Evolutionary conservation across 2,329 filamentous ascomycete genomes (phyloP), one percentile per base, ranked within the genome.

Genomic region (Talaromyces sp.): DNA sequence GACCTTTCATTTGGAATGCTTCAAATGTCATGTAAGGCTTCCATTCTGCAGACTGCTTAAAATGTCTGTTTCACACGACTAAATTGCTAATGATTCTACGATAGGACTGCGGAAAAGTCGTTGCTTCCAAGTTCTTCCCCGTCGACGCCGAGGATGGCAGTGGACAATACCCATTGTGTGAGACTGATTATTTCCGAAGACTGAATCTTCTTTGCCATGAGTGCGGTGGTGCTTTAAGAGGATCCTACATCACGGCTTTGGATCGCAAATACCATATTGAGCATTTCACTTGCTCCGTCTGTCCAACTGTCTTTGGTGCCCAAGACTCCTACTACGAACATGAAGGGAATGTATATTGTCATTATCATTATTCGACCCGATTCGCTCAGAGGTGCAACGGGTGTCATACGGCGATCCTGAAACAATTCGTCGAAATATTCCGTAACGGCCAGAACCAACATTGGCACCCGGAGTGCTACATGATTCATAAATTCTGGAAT

Each of bases 401-500:
- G 63, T 99, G 94, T 69, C 91, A 96, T 69, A 97, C 93, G 2
- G 91, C 94, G 54, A 99, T 99, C 63, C 80, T 99, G 43, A 99
- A 99, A 77, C 94, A 99, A 73, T 99, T 99, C 72, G 94, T 99
- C 61, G 94, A 99, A 74, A 97, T 99, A 61, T 99, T 92, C 75
- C 88, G 94, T 66, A 97, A 97, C 73, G 93, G 93, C 1, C 89
- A 96, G 71, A 97, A 97, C 70, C 94, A 99, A 70, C 94, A 99
- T 72, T 99, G 94, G 94, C 94, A 99, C 71, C 94, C 94, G 1
- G 94, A 99, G 75, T 99, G 94, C 75, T 99, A 99, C 75, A 99
- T 99, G 94, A 99, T 99, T 62, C 94, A 99, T 78, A 99, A 99
- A 70, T 99, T 97, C 75, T 99, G 94, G 94, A 99, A 97, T 70